phyloP scores from a whole-genome alignment of 2,329 filamentous ascomycete species.

The Fusarium bulbicola region DNA sequence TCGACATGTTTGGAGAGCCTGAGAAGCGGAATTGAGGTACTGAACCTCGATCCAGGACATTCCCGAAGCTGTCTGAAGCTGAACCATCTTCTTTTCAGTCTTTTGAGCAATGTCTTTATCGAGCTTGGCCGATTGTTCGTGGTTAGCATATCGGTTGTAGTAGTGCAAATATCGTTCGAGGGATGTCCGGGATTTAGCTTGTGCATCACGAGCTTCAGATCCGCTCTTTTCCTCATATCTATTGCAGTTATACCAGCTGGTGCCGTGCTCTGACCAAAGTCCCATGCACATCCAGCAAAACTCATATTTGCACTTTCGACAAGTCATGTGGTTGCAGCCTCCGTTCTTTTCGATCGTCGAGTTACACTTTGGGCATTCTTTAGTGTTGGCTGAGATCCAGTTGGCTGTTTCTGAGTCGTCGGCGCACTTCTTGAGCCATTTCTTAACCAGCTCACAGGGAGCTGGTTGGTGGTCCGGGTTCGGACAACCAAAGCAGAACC shows the following conservation, averaged over 20 bases:
- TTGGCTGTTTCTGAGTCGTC: slow-evolving; percentile 99
- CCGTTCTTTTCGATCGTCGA: slow-evolving; percentile 99
- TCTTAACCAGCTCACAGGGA: slow-evolving; percentile 89
- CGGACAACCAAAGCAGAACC: slow-evolving; percentile 96
- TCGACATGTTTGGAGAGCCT: slow-evolving; percentile 94
- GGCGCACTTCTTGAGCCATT: slow-evolving; percentile 97
- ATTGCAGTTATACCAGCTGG: slow-evolving; percentile 99
- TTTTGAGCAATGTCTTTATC: slow-evolving; percentile 96
- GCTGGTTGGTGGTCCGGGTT: slow-evolving; percentile 92
- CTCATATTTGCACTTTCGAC: slow-evolving; percentile 92
- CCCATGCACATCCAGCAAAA: slow-evolving; percentile 99
- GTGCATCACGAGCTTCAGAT: slow-evolving; percentile 86
- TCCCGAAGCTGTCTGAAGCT: slow-evolving; percentile 89
- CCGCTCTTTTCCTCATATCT: slow-evolving; percentile 97
- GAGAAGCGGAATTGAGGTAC: slow-evolving; percentile 91
- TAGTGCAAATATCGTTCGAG: slow-evolving; percentile 98
- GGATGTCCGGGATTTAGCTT: slow-evolving; percentile 88
- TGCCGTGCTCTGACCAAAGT: slow-evolving; percentile 97
- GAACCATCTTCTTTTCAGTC: slow-evolving; percentile 99
- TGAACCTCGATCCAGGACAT: slow-evolving; percentile 99
- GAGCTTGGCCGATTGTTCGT: slow-evolving; percentile 95
- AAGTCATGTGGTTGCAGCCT: slow-evolving; percentile 98
- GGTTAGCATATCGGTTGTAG: slow-evolving; percentile 98
- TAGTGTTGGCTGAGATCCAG: slow-evolving; percentile 99
- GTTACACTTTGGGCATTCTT: slow-evolving; percentile 94